A percentile compares a stretch with the other conserved stretches of the same genome.
phyloP scores from a whole-genome alignment of 2,329 filamentous ascomycete species.

The Sporothrix phasma region DNA sequence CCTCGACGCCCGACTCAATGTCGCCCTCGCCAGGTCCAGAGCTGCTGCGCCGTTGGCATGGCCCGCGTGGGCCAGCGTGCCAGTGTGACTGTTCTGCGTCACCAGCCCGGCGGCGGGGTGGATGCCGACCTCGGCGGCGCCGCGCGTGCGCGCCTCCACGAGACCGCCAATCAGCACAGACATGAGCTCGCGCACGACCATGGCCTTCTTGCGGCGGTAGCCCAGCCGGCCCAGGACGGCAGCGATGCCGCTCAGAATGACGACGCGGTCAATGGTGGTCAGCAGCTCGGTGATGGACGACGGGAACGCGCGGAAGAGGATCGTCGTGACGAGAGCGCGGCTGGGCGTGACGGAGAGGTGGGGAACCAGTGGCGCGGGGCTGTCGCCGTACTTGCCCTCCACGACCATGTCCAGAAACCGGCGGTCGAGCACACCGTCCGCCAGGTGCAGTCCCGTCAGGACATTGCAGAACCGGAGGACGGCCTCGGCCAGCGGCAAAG shows the following conservation, averaged over 20 bases:
- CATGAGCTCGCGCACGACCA: conserved; percentile 79
- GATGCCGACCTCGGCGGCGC: conserved; percentile 91
- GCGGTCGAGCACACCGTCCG: conserved; percentile 52
- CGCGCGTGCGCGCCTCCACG: conserved; percentile 81
- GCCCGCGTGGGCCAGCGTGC: conserved; percentile 22
- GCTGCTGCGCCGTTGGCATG: conserved; percentile 42
- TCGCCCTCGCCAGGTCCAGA: conserved; percentile 54
- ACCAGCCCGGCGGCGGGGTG: conserved; percentile 85
- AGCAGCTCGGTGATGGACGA: conserved; percentile 55
- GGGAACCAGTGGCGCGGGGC: conserved; percentile 40
- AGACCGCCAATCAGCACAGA: conserved; percentile 73
- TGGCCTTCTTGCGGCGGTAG: conserved; percentile 78
- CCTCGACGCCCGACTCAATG: conserved; percentile 55
- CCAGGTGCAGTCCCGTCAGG: conserved; percentile 55
- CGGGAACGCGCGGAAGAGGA: conserved; percentile 62
- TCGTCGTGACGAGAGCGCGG: conserved; percentile 53
- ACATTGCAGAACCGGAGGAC: conserved; percentile 65
- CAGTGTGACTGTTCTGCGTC: conserved; percentile 42
- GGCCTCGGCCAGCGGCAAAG: conserved; percentile 61
- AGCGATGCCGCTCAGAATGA: conserved; percentile 75
- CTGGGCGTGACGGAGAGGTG: conserved; percentile 46
- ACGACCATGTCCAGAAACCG: conserved; percentile 56
- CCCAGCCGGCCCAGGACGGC: conserved; percentile 74
- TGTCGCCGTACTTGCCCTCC: conserved; percentile 45
- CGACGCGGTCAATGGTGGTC: conserved; percentile 63